Base-by-base conservation (phyloP, 306 rosid species). In the Acacia melanoxylon region DNA sequence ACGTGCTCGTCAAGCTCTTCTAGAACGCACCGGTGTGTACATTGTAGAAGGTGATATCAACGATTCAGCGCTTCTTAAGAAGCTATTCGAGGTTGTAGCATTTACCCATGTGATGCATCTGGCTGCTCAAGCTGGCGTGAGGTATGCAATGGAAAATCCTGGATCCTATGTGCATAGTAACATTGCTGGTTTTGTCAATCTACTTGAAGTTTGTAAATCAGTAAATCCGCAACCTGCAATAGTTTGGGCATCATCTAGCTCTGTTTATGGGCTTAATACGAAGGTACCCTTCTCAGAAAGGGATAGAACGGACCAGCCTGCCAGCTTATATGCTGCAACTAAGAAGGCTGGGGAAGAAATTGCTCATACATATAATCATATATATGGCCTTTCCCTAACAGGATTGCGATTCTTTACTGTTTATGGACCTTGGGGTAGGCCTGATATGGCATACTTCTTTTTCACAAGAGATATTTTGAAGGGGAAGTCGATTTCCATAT, bases 351-450 rank as follows among this genome's bases (percentile, higher is more conserved):
- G 98, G 51, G 98, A 94, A 78, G 98, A 94, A 75, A 93, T 94
- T 86, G 98, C 98, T 2, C 98, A 94, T 75, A 93, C 97, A 72
- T 94, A 94, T 58, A 94, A 94, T 83, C 97, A 94, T 81, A 93
- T 94, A 27, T 91, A 94, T 58, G 98, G 98, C 8, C 97, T 95
- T 68, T 93, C 99, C 10, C 85, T 95, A 27, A 95, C 99, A 1
- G 99, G 98, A 19, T 85, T 95, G 86, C 37, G 99, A 29, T 95
- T 95, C 80, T 95, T 95, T 75, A 95, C 99, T 16, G 99, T 95
- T 82, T 95, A 95, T 86, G 99, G 99, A 6, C 99, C 99, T 4
- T 95, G 99, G 99, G 99, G 99, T 46, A 89, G 98, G 83, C 98
- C 98, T 17, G 98, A 94, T 42, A 94, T 94, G 98, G 98, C 98